Base-by-base conservation (phyloP, 352 stramenopile genomes). In the Blastocystis hominis region DNA sequence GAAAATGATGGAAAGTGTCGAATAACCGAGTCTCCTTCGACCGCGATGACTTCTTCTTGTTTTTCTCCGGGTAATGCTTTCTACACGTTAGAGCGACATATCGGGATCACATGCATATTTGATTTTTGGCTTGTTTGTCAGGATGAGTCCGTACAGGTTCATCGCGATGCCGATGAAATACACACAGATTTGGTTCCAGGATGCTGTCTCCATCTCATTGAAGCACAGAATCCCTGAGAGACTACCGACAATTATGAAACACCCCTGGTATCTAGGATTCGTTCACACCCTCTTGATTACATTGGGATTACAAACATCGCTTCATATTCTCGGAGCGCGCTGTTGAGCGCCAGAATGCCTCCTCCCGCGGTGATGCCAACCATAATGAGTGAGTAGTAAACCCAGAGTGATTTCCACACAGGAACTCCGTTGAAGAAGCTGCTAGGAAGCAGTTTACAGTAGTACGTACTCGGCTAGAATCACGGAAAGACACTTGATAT, bases 61-160 rank as follows among this genome's bases (percentile, higher is more conserved):
- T 5, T 30, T 30, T 30, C 24, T 56, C 47, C 44, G 9, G 72
- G 72, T n/a, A 84, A 17, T 13, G 20, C 10, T 50, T 84, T 66
- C 72, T 84, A 68, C 17, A 10, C 4, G 46, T 84, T 38, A 84
- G 72, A 56, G 10, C 36, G 17, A 66, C 15, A 34, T 46, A 42
- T 55, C n/a, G 42, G 2, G 38, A 68, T 84, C 46, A 84, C 72
- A 84, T 84, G 72, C 72, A 84, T 84, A 84, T 84, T 84, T 84
- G 13, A 34, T 64, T 84, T 84, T 84, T 4, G 50, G 30, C 44
- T 44, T 20, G 56, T 84, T 84, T 5, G 72, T 50, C 54, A 66
- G 30, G 72, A 84, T 4, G n/a, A 84, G 50, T 46, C 72, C 72
- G 24, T 38, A 69, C 30, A 84, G 72, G 17, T 84, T 84, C 47